These are phyloP conservation scores for Solanum pimpinellifolium DNA, from an alignment of 257 asterid genomes.

Conservation along the genomic window DNA sequence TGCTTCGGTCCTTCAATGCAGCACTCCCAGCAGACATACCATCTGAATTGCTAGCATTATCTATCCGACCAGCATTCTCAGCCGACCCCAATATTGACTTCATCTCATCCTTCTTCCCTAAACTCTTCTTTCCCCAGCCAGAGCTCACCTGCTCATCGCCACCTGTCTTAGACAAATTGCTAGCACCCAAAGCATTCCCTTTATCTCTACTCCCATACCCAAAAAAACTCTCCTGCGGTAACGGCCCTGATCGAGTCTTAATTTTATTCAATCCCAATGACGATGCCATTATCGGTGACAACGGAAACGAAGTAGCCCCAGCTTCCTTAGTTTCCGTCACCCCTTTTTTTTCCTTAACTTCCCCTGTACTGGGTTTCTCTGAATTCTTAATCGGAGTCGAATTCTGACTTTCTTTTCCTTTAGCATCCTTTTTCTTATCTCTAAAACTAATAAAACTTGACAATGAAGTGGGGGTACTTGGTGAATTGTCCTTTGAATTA, in stretches of 20 bases:
- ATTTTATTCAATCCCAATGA: slow-evolving; percentile 92
- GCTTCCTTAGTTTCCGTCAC: slow-evolving; percentile 16
- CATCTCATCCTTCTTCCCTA: slow-evolving; percentile 9
- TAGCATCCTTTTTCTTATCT: slow-evolving; percentile 31
- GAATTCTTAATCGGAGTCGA: slow-evolving; percentile 5
- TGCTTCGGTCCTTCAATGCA: slow-evolving; percentile 68
- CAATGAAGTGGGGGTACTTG: slow-evolving; percentile 25
- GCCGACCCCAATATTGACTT: slow-evolving; percentile 8
- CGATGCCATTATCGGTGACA: slow-evolving; percentile 89
- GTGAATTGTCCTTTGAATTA: slow-evolving; percentile 46
- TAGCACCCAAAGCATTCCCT: slow-evolving; percentile 61
- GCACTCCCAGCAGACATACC: slow-evolving; percentile 6
- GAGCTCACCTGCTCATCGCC: slow-evolving; percentile 22
- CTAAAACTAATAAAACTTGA: slow-evolving; percentile 7
- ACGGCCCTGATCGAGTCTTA: slow-evolving; percentile 98
- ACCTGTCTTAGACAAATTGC: slow-evolving; percentile 65
- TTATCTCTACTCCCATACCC: slow-evolving; percentile 65
- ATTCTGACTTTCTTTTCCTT: slow-evolving; percentile 27
- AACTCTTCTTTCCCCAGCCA: slow-evolving; percentile 12
- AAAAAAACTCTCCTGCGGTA: slow-evolving; percentile 95
- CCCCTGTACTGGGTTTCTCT: slow-evolving; percentile 9
- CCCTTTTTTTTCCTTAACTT: slow-evolving; percentile 32
- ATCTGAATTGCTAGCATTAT: slow-evolving; percentile 44
- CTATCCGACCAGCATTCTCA: background rate
- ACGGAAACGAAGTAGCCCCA: slow-evolving; percentile 21